Conservation (phyloP, 805 yeast species). For the Kodamaea sagamina region DNA sequence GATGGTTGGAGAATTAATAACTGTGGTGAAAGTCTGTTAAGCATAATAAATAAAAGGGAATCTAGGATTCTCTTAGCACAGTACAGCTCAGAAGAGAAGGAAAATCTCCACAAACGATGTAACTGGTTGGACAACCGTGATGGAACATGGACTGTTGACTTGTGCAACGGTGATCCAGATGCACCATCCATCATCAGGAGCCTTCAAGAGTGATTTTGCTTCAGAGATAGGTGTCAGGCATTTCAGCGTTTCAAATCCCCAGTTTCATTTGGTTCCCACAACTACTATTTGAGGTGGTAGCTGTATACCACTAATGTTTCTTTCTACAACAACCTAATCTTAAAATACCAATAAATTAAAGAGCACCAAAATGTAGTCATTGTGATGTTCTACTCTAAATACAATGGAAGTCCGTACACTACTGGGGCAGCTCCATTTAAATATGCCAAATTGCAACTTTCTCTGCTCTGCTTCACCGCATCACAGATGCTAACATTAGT, state of each 20-base stretch:
- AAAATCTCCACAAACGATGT: background rate
- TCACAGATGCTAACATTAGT: constrained; percentile 36
- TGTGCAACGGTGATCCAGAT: background rate
- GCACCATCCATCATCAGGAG: background rate
- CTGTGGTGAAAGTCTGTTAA: no score
- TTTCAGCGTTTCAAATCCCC: no score
- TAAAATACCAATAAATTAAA: no score
- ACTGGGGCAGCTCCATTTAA: constrained; percentile 94
- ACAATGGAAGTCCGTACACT: constrained; percentile 80
- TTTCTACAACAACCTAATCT: no score
- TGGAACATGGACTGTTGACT: constrained; percentile 1
- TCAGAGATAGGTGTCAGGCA: no score
- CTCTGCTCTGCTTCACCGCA: constrained; percentile 66
- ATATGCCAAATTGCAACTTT: constrained; percentile 65
- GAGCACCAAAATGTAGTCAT: no score
- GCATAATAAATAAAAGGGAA: background rate
- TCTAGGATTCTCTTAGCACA: background rate
- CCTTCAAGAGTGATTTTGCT: background rate
- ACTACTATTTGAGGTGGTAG: no score
- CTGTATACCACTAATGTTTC: no score
- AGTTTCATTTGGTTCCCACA: no score
- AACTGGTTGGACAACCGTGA: constrained; percentile 1
- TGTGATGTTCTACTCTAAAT: constrained; percentile 2
- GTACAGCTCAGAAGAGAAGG: background rate
- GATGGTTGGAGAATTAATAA: no score